Percentiles rank a stretch among this genome's conserved stretches.
Evolutionary conservation across 305 asterid genomes (phyloP).

Genomic region (Solanum aculeatissimum): DNA sequence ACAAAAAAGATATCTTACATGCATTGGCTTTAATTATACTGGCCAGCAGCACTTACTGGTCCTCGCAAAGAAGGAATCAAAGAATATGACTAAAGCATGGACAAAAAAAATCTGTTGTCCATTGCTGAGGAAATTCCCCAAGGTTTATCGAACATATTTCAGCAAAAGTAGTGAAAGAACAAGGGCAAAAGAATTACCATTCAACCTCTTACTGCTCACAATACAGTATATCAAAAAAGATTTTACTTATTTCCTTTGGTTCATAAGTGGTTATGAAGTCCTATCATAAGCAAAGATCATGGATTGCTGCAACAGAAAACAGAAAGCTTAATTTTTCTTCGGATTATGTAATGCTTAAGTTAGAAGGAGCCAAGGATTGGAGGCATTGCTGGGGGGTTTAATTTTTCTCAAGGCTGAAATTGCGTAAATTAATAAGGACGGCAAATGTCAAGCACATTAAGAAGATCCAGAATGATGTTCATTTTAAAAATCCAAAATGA

Average conservation of each 20-base stretch:
- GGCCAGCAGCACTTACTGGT: neutral
- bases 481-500: neutral
- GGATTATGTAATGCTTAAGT: neutral
- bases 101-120: neutral
- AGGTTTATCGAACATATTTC: neutral
- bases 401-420: neutral
- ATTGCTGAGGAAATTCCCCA: neutral
- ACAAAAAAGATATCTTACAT: neutral
- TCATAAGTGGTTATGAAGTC: neutral
- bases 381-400: neutral
- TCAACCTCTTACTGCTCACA: neutral
- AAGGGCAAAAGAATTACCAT: neutral
- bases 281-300: neutral
- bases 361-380: neutral
- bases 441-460: neutral
- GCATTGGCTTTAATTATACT: neutral
- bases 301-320: neutral
- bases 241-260: neutral
- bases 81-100: neutral
- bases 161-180: neutral
- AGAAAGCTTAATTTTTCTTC: neutral
- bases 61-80: neutral
- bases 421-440: neutral
- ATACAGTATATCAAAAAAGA: neutral
- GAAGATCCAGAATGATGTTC: neutral